Percentiles rank a stretch among this genome's conserved stretches.
Evolutionary conservation across 768 basidiomycete species (phyloP).

Genomic region (Naganishia vaughanmartiniae): DNA sequence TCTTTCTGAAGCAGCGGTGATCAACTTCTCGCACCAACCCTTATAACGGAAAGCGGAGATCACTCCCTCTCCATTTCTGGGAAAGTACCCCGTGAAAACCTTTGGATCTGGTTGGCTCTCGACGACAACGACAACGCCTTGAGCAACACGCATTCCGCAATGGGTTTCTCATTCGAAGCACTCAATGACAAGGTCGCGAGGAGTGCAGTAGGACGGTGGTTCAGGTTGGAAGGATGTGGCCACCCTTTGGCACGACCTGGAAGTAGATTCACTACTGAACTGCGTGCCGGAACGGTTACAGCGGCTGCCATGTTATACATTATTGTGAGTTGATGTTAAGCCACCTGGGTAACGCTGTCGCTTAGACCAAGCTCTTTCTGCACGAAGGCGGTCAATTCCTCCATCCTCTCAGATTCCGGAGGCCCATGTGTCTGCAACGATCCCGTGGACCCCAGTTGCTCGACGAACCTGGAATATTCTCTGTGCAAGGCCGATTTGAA

Average conservation of each 20-base stretch:
- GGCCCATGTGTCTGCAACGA: constrained; percentile 71
- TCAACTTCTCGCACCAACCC: background rate
- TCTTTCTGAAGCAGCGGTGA: background rate
- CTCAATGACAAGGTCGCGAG: constrained; percentile 53
- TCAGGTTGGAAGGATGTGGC: constrained; percentile 70
- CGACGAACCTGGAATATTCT: constrained; percentile 41
- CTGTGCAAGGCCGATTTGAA: constrained; percentile 55
- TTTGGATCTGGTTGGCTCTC: constrained; percentile 9
- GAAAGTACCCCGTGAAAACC: background rate
- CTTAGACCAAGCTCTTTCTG: background rate
- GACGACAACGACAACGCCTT: background rate
- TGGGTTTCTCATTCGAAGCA: constrained; percentile 30
- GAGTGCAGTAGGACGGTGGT: constrained; percentile 63
- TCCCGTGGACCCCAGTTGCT: constrained; percentile 54
- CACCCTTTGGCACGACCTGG: constrained; percentile 64
- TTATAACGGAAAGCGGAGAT: constrained; percentile 11
- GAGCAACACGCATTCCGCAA: background rate
- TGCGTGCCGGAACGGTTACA: constrained; percentile 44
- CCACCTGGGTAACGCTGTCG: background rate
- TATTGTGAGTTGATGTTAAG: constrained; percentile 49
- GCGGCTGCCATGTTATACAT: constrained; percentile 83
- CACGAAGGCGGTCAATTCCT: constrained; percentile 68
- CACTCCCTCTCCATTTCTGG: background rate
- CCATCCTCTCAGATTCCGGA: constrained; percentile 71
- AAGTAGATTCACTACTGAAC: constrained; percentile 58